Conservation (phyloP, 139 green algal genomes). For the Auxenochlorella pyrenoidosa region DNA sequence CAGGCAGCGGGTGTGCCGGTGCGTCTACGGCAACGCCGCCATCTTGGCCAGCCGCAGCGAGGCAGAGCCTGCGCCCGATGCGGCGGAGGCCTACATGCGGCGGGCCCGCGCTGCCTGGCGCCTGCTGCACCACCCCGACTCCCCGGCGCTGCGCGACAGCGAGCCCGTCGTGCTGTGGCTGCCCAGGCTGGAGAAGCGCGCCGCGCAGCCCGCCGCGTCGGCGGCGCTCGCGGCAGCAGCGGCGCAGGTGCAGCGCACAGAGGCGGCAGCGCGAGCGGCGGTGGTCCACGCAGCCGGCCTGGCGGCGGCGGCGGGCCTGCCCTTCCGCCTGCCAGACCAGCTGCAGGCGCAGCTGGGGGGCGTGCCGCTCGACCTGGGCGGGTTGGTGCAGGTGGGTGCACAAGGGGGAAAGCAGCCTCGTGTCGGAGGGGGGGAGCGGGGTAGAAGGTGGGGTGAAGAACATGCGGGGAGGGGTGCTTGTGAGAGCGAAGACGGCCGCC, state of each 20-base stretch:
- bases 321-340: not conserved
- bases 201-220: no score
- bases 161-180: constrained; percentile 2
- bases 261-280: constrained; percentile 6
- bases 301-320: not conserved
- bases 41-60: not conserved
- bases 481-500: no score
- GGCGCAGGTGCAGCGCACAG: not conserved
- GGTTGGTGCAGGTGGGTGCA: not conserved
- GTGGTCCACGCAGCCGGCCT: not conserved
- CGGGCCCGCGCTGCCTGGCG: not conserved
- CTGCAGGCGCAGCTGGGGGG: not conserved
- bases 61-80: not conserved
- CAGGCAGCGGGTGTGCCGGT: constrained; percentile 9
- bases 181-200: constrained; percentile 1
- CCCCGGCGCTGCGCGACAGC: not conserved
- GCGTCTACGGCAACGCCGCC: not conserved
- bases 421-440: not conserved
- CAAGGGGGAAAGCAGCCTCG: not conserved
- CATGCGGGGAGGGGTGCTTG: no score
- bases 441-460: no score
- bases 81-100: constrained; percentile 1
- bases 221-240: not conserved
- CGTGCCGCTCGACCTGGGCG: not conserved
- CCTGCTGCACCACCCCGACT: not conserved